phyloP scores from a whole-genome alignment of 2,329 filamentous ascomycete species.

The Fonsecaea nubica region DNA sequence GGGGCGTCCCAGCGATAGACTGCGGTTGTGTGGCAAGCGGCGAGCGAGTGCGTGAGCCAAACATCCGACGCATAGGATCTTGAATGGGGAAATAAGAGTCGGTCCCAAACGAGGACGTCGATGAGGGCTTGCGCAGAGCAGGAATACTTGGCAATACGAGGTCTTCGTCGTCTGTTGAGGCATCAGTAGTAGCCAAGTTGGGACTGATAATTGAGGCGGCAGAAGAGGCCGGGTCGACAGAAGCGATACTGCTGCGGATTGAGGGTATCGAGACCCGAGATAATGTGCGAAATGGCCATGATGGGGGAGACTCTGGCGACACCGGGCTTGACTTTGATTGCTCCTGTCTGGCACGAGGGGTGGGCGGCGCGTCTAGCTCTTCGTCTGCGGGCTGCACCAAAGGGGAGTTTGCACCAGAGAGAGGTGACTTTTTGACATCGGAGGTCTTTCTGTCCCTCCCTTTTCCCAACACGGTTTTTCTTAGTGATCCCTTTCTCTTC shows the following conservation, averaged over 20 bases:
- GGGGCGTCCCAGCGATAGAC: conserved; percentile 41
- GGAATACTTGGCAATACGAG: conserved; percentile 65
- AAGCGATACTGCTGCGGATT: conserved; percentile 45
- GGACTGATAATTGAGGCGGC: conserved; percentile 56
- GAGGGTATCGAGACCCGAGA: conserved; percentile 40
- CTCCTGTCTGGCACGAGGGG: conserved; percentile 35
- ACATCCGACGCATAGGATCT: conserved; percentile 45
- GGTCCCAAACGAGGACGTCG: conserved; percentile 53
- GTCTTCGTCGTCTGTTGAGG: conserved; percentile 81
- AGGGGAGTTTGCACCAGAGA: conserved; percentile 40
- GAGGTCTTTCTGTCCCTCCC: conserved; percentile 66
- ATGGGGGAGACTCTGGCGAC: conserved; percentile 38
- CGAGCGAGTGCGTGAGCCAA: conserved; percentile 46
- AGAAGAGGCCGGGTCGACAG: conserved; percentile 46
- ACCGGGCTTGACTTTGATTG: conserved; percentile 25
- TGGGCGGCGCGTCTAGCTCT: conserved; percentile 30
- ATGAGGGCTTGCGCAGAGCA: conserved; percentile 43
- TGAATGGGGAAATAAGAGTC: conserved; percentile 67
- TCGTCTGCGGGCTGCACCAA: conserved; percentile 28
- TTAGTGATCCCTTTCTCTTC: conserved; percentile 80
- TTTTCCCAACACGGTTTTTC: conserved; percentile 82
- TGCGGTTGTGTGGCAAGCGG: conserved; percentile 49
- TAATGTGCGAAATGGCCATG: conserved; percentile 38
- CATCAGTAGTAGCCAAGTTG: conserved; percentile 67
- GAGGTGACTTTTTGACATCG: conserved; percentile 58